Percentiles rank a stretch among this genome's conserved stretches.
These are phyloP conservation scores for Sungouiozyma ichnusensis DNA, from an alignment of 805 yeast species.

Conservation along the genomic window DNA sequence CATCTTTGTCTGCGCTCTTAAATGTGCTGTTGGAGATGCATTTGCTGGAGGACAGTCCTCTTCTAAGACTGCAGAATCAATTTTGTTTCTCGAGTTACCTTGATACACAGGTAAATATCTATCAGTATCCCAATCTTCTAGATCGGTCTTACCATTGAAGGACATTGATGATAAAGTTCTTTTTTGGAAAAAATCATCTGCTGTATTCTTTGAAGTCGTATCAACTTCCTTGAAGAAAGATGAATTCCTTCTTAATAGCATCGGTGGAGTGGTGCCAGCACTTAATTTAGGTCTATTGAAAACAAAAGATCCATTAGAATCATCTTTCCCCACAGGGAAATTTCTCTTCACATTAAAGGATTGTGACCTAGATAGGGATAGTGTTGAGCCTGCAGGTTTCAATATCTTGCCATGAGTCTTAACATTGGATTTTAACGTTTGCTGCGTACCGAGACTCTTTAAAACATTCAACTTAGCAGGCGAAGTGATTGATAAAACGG, in stretches of 20 bases:
- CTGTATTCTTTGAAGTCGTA: slow-evolving; percentile 6
- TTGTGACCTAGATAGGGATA: slow-evolving; percentile 15
- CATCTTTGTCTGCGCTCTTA: slow-evolving; percentile 33
- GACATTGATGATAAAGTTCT: neutral
- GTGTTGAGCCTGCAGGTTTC: slow-evolving; percentile 7
- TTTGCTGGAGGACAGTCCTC: slow-evolving; percentile 39
- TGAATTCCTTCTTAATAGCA: slow-evolving; percentile 23
- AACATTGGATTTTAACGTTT: neutral
- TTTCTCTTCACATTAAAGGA: slow-evolving; percentile 18
- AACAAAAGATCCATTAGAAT: neutral
- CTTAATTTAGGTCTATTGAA: slow-evolving; percentile 19
- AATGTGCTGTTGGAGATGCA: slow-evolving; percentile 37
- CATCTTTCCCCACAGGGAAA: neutral
- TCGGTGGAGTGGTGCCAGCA: slow-evolving; percentile 25
- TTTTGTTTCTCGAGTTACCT: slow-evolving; percentile 31
- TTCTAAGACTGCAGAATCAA: slow-evolving; percentile 16
- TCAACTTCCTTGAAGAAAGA: slow-evolving; percentile 21
- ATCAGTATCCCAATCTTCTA: slow-evolving; percentile 32
- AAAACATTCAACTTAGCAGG: slow-evolving; percentile 39
- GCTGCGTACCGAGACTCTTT: neutral
- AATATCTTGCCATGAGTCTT: neutral
- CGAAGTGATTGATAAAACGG: slow-evolving; percentile 34
- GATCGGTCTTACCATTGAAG: neutral
- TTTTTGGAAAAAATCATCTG: slow-evolving; percentile 6
- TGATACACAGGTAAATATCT: slow-evolving; percentile 53